phyloP scores from a whole-genome alignment of 306 rosid genomes.

The Prunus fruticosa region DNA sequence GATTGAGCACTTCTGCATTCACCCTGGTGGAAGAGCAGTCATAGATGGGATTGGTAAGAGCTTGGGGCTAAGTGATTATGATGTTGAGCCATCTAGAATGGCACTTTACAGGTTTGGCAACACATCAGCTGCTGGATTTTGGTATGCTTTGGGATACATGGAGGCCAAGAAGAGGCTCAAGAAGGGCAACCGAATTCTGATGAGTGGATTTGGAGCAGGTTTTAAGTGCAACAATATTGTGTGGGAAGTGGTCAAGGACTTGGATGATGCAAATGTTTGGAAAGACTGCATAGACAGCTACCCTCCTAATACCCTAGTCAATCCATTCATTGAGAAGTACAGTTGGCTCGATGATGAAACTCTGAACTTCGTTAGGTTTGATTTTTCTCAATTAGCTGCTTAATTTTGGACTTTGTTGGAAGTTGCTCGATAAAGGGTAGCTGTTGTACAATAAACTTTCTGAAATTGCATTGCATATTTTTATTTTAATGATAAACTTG shows the following conservation, averaged over 20 bases:
- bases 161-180: conserved; percentile 86
- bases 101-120: conserved; percentile 83
- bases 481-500: too few species aligned
- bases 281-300: conserved; percentile 48
- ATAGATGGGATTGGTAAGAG: conserved; percentile 77
- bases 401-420: not conserved
- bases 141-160: conserved; percentile 92
- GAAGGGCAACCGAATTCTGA: conserved; percentile 64
- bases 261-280: conserved; percentile 70
- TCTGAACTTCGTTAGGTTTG: conserved; percentile 59
- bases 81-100: conserved; percentile 80
- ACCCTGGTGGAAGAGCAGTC: conserved; percentile 76
- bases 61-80: conserved; percentile 52
- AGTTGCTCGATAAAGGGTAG: too few species aligned
- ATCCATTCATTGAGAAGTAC: conserved; percentile 65
- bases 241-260: conserved; percentile 75
- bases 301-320: conserved; percentile 39
- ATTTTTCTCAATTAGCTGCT: not conserved
- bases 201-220: conserved; percentile 93
- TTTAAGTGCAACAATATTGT: conserved; percentile 86
- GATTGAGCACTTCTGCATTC: conserved; percentile 74
- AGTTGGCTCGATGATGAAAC: conserved; percentile 67
- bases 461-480: too few species aligned
- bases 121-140: conserved; percentile 80
- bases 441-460: too few species aligned